These are phyloP conservation scores for Nematodospora anomalae DNA, from an alignment of 1,139 yeast species.

Conservation along the genomic window DNA sequence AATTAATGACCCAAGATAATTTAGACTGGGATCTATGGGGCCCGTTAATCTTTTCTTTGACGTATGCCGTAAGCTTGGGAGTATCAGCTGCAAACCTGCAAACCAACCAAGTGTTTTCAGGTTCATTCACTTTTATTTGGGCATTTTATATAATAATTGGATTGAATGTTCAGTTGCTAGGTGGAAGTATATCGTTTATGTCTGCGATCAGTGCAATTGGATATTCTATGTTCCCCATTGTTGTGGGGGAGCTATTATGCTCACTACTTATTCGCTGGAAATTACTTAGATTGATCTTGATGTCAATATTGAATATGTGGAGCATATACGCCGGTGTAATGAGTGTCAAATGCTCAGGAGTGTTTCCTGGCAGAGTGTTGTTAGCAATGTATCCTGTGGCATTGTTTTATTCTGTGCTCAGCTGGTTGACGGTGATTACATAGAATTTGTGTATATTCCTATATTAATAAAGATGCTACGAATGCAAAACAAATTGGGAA, in stretches of 20 bases:
- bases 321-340: conserved; percentile 68
- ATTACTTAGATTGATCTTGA: conserved; percentile 54
- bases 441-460: conserved; percentile 21
- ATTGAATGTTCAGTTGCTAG: conserved; percentile 71
- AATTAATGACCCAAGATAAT: conserved; percentile 27
- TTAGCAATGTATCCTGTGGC: conserved; percentile 82
- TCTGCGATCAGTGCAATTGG: conserved; percentile 82
- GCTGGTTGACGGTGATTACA: conserved; percentile 78
- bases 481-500: not conserved
- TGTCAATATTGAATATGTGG: conserved; percentile 62
- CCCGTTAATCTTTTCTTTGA: conserved; percentile 70
- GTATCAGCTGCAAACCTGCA: conserved; percentile 39
- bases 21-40: conserved; percentile 92
- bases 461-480: not conserved
- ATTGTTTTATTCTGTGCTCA: conserved; percentile 66
- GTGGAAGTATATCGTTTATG: conserved; percentile 69
- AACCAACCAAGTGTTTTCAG: conserved; percentile 51
- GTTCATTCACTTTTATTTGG: conserved; percentile 51
- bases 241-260: conserved; percentile 62
- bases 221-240: conserved; percentile 77
- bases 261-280: conserved; percentile 53
- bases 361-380: conserved; percentile 64
- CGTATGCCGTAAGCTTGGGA: conserved; percentile 58
- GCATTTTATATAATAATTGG: conserved; percentile 58
- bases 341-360: conserved; percentile 69